Evolutionary conservation across 129 eudicot genomes (phyloP).

Genomic region (Pulicaria dysenterica): DNA sequence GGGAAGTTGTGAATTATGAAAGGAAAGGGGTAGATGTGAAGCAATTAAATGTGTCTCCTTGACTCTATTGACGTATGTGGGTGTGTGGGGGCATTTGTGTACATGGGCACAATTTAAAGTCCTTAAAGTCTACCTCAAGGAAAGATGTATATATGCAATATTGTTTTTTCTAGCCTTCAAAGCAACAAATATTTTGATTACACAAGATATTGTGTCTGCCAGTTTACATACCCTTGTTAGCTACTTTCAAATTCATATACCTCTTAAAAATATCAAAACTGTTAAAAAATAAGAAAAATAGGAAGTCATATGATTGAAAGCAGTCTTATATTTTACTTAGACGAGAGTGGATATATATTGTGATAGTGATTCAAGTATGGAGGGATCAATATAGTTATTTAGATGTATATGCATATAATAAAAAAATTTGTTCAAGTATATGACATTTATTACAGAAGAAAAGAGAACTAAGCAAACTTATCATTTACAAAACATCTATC

Average conservation of each 20-base stretch:
- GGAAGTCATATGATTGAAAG: too few relatives aligned
- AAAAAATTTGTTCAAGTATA: too few relatives aligned
- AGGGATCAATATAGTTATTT: too few relatives aligned
- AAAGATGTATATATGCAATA: conserved; percentile 34
- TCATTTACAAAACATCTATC: too few relatives aligned
- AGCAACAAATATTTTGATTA: conserved; percentile 40
- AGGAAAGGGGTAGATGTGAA: conserved; percentile 31
- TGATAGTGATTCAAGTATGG: too few relatives aligned
- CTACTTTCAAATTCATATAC: conserved; percentile 6
- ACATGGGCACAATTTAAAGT: conserved; percentile 30
- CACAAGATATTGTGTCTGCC: conserved; percentile 17
- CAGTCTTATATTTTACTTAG: too few relatives aligned
- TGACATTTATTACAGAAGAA: too few relatives aligned
- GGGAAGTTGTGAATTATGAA: background rate
- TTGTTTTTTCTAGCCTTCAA: conserved; percentile 38
- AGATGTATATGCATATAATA: too few relatives aligned
- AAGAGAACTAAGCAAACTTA: too few relatives aligned
- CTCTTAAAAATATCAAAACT: background rate
- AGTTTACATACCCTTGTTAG: conserved; percentile 7
- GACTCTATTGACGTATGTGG: conserved; percentile 26
- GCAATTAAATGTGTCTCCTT: conserved; percentile 37
- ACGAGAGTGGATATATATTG: too few relatives aligned
- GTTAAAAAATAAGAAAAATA: background rate
- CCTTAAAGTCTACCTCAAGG: conserved; percentile 31
- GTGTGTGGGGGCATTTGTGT: conserved; percentile 34